Base-by-base conservation (phyloP, 2,329 filamentous ascomycete genomes). In the Colletotrichum echinochloae region DNA sequence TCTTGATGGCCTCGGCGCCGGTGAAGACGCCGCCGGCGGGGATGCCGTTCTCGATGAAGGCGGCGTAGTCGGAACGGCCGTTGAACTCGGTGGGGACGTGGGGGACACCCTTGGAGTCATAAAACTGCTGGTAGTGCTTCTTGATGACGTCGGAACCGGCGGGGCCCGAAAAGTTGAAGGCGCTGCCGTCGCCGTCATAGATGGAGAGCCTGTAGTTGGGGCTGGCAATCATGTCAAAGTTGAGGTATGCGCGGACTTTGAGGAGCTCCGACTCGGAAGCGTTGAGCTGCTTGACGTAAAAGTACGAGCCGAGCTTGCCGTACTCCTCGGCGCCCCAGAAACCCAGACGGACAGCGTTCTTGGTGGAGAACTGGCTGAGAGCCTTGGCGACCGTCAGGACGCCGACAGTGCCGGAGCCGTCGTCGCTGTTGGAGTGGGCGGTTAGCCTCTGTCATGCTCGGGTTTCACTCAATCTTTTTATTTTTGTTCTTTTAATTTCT, bases 21-120 rank as follows among this genome's bases (percentile, higher is more conserved):
- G 91, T 92, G 75, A 91, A 91, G 68, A 93, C 84, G 16, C 91
- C 91, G 33, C 91, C 91, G 0, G 88, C 86, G 2, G 91, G 89
- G 69, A 92, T 90, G 12, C 89, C 89, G 73, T 86, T 87, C 75
- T 87, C 85, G 72, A 92, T 88, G 81, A 93, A 92, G 3, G 86
- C 88, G 48, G 87, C 89, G 75, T 93, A 92, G 77, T 93, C 91
- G 54, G 87, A 89, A 63, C 90, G 87, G 7, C 89, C 89, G 77
- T 88, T 86, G 76, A 93, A 93, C 55, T 87, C 86, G 30, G 89
- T 89, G 35, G 88, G 86, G 0, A 88, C 88, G 71, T 85, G 89
- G 73, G 84, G 83, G 51, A 83, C 77, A 20, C 82, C 85, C 60
- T 85, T 81, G 52, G 77, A 77, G 62, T 77, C 75, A 76, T 76